Conservation (phyloP, 768 basidiomycete genomes). For the Phanerochaete carnosa region DNA sequence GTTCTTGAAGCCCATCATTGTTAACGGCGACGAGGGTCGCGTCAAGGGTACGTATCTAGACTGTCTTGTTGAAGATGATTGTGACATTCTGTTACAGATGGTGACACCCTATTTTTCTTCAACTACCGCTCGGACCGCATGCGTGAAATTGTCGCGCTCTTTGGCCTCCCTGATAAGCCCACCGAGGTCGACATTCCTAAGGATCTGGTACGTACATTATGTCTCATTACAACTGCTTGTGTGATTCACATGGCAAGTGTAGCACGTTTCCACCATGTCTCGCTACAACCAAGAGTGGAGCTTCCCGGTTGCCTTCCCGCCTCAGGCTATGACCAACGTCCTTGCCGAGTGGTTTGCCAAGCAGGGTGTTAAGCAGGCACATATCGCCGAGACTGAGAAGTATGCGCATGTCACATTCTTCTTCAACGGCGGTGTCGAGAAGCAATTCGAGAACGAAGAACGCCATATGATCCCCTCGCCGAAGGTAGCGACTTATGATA, state of each 20-base stretch:
- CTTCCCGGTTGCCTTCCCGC: slow-evolving; percentile 90
- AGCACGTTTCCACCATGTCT: slow-evolving; percentile 94
- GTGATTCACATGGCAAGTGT: background rate
- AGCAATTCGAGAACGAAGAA: slow-evolving; percentile 81
- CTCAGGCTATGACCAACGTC: slow-evolving; percentile 90
- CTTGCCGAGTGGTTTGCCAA: slow-evolving; percentile 88
- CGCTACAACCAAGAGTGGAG: slow-evolving; percentile 89
- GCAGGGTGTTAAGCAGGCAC: slow-evolving; percentile 79
- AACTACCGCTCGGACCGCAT: slow-evolving; percentile 97
- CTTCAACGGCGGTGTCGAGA: slow-evolving; percentile 96
- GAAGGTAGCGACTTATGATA: slow-evolving; percentile 93
- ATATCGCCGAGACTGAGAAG: slow-evolving; percentile 96
- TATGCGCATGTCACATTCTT: slow-evolving; percentile 98
- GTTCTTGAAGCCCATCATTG: slow-evolving; percentile 93
- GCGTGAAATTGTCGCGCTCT: slow-evolving; percentile 82
- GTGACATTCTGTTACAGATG: slow-evolving; percentile 42
- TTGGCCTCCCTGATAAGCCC: slow-evolving; percentile 81
- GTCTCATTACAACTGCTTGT: background rate
- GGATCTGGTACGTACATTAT: slow-evolving; percentile 55
- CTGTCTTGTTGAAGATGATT: background rate
- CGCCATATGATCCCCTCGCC: slow-evolving; percentile 88
- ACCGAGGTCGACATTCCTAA: slow-evolving; percentile 81
- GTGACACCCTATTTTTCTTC: slow-evolving; percentile 92
- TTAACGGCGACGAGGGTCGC: slow-evolving; percentile 72
- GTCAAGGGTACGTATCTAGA: slow-evolving; percentile 60